A percentile compares a stretch with the other conserved stretches of the same genome.
phyloP scores from a whole-genome alignment of 768 basidiomycete genomes.

The Naganishia onofrii region DNA sequence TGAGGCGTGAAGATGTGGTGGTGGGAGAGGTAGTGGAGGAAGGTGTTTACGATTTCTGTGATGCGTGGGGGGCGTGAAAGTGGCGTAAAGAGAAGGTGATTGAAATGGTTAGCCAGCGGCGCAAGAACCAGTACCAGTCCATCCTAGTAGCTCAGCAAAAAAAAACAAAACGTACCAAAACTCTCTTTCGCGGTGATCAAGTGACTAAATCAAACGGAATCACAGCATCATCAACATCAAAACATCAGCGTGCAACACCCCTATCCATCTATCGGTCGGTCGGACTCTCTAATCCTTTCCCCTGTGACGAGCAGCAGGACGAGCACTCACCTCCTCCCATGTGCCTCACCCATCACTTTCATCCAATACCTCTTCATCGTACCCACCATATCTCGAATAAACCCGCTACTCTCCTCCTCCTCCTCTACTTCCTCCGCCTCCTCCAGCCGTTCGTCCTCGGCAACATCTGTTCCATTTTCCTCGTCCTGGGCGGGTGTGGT shows the following conservation, averaged over 20 bases:
- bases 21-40: constrained; percentile 11
- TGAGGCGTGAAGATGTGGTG: constrained; percentile 3
- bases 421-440: constrained; percentile 17
- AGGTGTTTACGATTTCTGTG: constrained; percentile 8
- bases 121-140: no score
- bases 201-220: not conserved
- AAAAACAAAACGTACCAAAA: not conserved
- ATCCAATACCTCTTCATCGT: constrained; percentile 18
- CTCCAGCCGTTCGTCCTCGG: not conserved
- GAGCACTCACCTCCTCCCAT: constrained; percentile 15
- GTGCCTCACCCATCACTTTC: constrained; percentile 14
- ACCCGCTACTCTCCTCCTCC: constrained; percentile 6
- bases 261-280: no score
- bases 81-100: no score
- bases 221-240: no score
- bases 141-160: no score
- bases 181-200: constrained; percentile 21
- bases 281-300: no score
- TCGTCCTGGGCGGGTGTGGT: not conserved
- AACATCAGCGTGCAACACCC: no score
- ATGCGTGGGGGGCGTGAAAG: no score
- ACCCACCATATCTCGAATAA: constrained; percentile 5
- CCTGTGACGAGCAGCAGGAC: no score
- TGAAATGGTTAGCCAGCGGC: no score
- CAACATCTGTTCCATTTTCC: not conserved